Base-by-base conservation (phyloP, 2,329 filamentous ascomycete genomes). In the Penicillium sp. region DNA sequence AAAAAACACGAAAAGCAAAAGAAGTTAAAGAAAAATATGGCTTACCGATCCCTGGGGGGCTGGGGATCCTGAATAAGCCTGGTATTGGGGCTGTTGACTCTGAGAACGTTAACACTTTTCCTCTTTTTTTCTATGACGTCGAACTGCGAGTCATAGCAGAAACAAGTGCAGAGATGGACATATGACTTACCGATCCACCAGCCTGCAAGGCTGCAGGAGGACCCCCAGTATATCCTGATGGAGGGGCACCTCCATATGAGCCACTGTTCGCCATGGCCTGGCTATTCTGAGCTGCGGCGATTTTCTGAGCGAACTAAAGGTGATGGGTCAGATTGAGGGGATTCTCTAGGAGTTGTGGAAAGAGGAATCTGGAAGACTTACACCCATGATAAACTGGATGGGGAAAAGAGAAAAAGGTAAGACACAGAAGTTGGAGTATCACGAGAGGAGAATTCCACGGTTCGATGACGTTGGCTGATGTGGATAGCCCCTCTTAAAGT, bases 141-240 rank as follows among this genome's bases (percentile, higher is more conserved):
- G 59, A 36, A 45, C 23, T 41, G n/a, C 49, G 33, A 33, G 35
- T 27, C 38, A 57, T 51, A 54, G 60, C 44, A 49, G 42, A 38
- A 51, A 44, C 44, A 36, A 12, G 35, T 15, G 15, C 42, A 36
- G n/a, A 17, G 13, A 27, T 55, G 56, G 56, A 56, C 58, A 62
- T 59, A 61, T 48, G 55, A 83, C 83, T 81, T 76, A 85, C 83
- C 72, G 84, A 83, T 74, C 78, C 50, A 47, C 50, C 65, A 65
- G 70, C 58, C 60, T 71, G 73, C 63, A 75, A 61, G 43, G 68
- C 61, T 55, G 72, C 57, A 55, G 74, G 75, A 68, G 75, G 73
- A 47, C 63, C 73, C 45, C 71, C 73, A 17, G 71, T 70, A 57
- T 77, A 77, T 35, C 74, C 74, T 31, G 71, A 57, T 7, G 74